phyloP scores from a whole-genome alignment of 1,284 basidiomycete genomes.

The Rhodotorula sp. region DNA sequence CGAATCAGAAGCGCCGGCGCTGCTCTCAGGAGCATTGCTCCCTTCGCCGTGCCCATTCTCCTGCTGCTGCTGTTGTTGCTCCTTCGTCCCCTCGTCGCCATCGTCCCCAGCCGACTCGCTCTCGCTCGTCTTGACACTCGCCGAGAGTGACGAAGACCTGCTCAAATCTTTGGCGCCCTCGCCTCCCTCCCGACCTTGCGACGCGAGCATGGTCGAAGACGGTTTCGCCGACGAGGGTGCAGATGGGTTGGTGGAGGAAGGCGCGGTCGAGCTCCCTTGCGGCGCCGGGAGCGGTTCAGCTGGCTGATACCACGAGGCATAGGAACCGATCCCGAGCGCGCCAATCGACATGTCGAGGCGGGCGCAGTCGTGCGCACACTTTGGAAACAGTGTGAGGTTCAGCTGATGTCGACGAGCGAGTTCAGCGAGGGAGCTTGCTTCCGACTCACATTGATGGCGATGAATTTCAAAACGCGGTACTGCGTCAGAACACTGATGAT shows the following conservation, averaged over 20 bases:
- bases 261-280: not conserved
- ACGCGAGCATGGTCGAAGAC: not conserved
- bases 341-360: slow-evolving; percentile 75
- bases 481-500: slow-evolving; percentile 96
- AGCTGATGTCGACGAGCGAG: not conserved
- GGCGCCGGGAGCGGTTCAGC: slow-evolving; percentile 6
- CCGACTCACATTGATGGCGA: slow-evolving; percentile 86
- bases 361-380: slow-evolving; percentile 64
- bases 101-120: not conserved
- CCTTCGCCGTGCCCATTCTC: not conserved
- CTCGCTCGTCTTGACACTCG: slow-evolving; percentile 1
- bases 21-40: not conserved
- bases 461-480: slow-evolving; percentile 96
- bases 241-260: slow-evolving; percentile 8
- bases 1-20: not conserved
- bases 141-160: not conserved
- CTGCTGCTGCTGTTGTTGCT: not conserved
- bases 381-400: not conserved
- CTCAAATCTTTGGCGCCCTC: not conserved
- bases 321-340: slow-evolving; percentile 89
- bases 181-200: not conserved
- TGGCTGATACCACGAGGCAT: slow-evolving; percentile 59
- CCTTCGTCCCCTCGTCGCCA: not conserved
- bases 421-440: not conserved
- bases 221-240: not conserved